A percentile compares a stretch with the other conserved stretches of the same genome.
Evolutionary conservation across 768 basidiomycete species (phyloP).

Genomic region (Trametes meyenii): DNA sequence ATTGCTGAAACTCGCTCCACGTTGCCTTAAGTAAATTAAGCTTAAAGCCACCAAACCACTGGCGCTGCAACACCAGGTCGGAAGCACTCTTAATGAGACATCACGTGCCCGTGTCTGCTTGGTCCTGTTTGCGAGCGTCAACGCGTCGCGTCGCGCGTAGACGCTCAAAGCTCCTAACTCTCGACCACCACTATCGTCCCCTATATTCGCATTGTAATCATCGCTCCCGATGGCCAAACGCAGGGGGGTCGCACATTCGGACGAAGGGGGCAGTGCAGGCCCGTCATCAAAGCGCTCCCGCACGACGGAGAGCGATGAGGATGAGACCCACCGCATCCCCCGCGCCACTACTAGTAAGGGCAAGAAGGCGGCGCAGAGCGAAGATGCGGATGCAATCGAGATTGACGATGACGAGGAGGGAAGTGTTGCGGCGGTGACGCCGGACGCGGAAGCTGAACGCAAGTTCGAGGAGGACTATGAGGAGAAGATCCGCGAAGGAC

Average conservation of each 20-base stretch:
- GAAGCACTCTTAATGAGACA: neutral
- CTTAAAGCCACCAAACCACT: neutral
- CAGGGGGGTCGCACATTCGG: constrained; percentile 45
- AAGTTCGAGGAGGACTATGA: constrained; percentile 66
- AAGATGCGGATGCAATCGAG: constrained; percentile 30
- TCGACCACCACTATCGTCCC: constrained; percentile 2
- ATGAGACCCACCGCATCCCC: constrained; percentile 19
- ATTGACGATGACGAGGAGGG: constrained; percentile 40
- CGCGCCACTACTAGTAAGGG: constrained; percentile 28
- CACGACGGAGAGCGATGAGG: constrained; percentile 43
- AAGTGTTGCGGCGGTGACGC: constrained; percentile 28
- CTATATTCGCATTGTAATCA: neutral
- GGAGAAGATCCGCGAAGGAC: constrained; percentile 54
- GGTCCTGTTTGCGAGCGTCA: constrained; percentile 12
- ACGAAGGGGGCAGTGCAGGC: constrained; percentile 40
- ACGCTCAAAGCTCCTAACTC: neutral
- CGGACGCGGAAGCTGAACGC: constrained; percentile 61
- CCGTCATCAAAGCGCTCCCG: constrained; percentile 49
- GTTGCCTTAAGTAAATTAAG: neutral
- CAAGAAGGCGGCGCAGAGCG: neutral
- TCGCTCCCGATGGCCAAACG: constrained; percentile 55
- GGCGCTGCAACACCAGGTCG: neutral
- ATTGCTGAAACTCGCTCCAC: neutral
- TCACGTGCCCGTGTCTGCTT: constrained; percentile 15
- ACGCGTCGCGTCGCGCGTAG: constrained; percentile 30